Base-by-base conservation (phyloP, 2,329 filamentous ascomycete species). In the Botryotinia convoluta region DNA sequence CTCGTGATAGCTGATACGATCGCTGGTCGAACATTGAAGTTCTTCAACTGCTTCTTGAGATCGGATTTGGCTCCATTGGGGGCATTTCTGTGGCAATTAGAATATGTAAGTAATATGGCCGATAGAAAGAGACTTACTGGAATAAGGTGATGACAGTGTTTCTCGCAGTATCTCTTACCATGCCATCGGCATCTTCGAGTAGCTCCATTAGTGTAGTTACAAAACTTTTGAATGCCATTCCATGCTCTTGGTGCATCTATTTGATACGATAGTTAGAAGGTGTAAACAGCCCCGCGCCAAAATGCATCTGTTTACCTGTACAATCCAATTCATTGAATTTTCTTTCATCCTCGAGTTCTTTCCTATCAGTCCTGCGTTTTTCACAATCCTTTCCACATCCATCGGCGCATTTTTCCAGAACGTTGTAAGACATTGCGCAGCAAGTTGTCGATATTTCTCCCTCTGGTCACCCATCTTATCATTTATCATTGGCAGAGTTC, bases 401-500 rank as follows among this genome's bases (percentile, higher is more conserved):
- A 84, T 81, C 2, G 90, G 88, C 29, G 90, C 88, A 71, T 90
- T 88, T 20, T 86, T 86, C 84, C 93, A 96, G 73, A 98, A 85
- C 70, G 96, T 96, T 44, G 87, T 87, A 74, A 98, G 88, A 29
- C 92, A 89, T 81, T 94, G 92, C 62, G 90, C 85, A 26, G 94
- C 93, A 74, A 95, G 87, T 45, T 87, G 84, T 79, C 95, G 90
- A 78, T 94, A 89, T 82, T 94, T 95, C 80, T 98, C 95, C 82
- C 95, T 95, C 76, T 89, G 89, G 81, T 98, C 95, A 74, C 94
- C 94, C 74, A 98, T 87, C 82, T 94, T 93, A 73, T 98, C 95
- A 73, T 94, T 85, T 71, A 98, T 87, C 63, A 95, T 82, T 6
- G 93, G 89, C 75, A 96, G 87, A 14, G 94, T 91, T 76, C 89